A percentile compares a stretch with the other conserved stretches of the same genome.
Evolutionary conservation across 768 basidiomycete species (phyloP).

Genomic region (Termitomyces sp.): DNA sequence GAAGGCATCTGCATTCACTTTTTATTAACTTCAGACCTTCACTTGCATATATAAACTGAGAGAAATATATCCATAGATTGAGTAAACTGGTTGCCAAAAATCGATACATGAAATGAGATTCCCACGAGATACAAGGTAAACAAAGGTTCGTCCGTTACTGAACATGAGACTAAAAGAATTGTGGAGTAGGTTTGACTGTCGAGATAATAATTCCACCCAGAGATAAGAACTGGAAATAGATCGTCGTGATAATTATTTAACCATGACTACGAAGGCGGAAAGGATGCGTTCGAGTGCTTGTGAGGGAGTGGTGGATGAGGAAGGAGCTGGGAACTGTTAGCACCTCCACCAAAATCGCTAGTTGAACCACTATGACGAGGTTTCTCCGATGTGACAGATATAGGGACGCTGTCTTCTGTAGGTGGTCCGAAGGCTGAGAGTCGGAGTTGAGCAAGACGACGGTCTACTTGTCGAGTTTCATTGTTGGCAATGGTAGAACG

Average conservation of each 20-base stretch:
- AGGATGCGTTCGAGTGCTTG: neutral
- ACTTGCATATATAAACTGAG: neutral
- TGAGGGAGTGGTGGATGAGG: conserved; percentile 35
- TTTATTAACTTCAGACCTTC: neutral
- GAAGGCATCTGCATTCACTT: neutral
- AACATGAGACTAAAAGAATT: neutral
- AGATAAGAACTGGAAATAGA: neutral
- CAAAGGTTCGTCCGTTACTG: neutral
- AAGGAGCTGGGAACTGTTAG: conserved; percentile 27
- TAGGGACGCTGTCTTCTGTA: conserved; percentile 45
- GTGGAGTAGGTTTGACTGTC: neutral
- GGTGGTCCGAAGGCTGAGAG: conserved; percentile 37
- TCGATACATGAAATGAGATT: neutral
- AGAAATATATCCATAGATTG: neutral
- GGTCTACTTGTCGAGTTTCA: conserved; percentile 19
- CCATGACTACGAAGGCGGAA: neutral
- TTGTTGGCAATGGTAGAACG: neutral
- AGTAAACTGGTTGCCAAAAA: too few species aligned
- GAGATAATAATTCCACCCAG: neutral
- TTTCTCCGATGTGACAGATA: conserved; percentile 45
- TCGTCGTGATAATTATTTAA: neutral
- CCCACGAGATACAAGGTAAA: neutral
- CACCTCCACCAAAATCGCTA: conserved; percentile 9
- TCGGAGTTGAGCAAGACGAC: conserved; percentile 26
- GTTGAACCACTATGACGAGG: conserved; percentile 40